Base-by-base conservation (phyloP, 495 filamentous ascomycete genomes). In the Terfezia boudieri region DNA sequence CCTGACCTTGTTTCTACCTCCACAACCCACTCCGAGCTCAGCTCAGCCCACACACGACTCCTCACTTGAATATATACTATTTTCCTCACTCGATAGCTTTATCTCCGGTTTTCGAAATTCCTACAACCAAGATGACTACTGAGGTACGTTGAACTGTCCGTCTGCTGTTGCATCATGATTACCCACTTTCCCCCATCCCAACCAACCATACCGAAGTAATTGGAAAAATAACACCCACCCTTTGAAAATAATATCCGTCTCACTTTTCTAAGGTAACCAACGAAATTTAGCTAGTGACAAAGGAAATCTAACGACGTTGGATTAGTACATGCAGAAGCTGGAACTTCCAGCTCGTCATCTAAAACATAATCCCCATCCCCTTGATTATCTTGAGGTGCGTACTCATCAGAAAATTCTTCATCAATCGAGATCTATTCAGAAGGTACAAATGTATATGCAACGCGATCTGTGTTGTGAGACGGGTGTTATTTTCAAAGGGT, bases 131-230 rank as follows among this genome's bases (percentile, higher is more conserved):
- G 60, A 82, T 82, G 79, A 77, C 79, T 63, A 79, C 70, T 61
- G 79, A 82, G 71, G 79, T 82, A 70, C 69, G 78, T 75, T 68
- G 60, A 58, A 54, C 59, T 60, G 61, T 57, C 57, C 67, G 62
- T 64, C 64, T 64, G 50, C 55, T 60, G 55, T 58, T 55, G 56
- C 51, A 51, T 53, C 54, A 53, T 53, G 56, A 57, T 55, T 66
- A 70, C 67, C 69, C 77, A 53, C 63, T 62, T 60, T 20, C 11
- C 0, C 49, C 23, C 49, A 32, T 51, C 11, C 6, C 16, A 16
- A 23, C 20, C 49, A 22, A 20, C 11, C 16, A 51, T 12, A 4
- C 26, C 26, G 1, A 7, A 5, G 26, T 32, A n/a, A n/a, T 32
- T 32, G 70, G 26, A 5, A 26, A 26, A 26, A 26, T 26, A 26